These are phyloP conservation scores for Raffaelea arxii DNA, from an alignment of 2,329 filamentous ascomycete species.

Conservation along the genomic window DNA sequence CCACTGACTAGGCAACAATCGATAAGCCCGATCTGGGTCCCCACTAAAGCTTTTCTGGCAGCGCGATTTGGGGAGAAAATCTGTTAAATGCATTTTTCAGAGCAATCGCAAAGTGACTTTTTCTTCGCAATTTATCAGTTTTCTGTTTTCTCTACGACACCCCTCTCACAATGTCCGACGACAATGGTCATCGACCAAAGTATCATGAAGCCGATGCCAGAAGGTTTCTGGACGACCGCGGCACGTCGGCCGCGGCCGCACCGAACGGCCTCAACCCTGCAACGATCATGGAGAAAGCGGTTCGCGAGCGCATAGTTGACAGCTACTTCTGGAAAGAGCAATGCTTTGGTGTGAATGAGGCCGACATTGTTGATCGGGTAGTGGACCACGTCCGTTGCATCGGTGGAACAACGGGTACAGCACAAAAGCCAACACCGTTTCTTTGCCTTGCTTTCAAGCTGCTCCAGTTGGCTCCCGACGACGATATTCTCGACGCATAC, in stretches of 20 bases:
- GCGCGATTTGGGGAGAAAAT: not conserved
- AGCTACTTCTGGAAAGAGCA: conserved; percentile 98
- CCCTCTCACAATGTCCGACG: not conserved
- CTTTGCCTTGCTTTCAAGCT: conserved; percentile 92
- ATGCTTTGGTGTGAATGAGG: conserved; percentile 88
- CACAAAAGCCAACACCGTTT: conserved; percentile 84
- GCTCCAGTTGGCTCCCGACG: conserved; percentile 73
- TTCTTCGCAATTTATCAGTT: too few relatives aligned
- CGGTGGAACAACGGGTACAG: conserved; percentile 76
- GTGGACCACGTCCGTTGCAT: conserved; percentile 73
- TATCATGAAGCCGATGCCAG: conserved; percentile 68
- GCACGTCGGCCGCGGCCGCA: conserved; percentile 64
- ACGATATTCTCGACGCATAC: conserved; percentile 72
- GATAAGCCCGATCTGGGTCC: conserved; percentile 7
- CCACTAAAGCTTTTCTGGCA: not conserved
- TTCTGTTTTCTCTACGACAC: too few relatives aligned
- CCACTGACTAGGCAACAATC: conserved; percentile 14
- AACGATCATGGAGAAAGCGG: conserved; percentile 91
- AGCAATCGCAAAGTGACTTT: too few relatives aligned
- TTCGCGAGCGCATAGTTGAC: conserved; percentile 90
- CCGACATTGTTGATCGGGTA: conserved; percentile 77
- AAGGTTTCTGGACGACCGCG: conserved; percentile 81
- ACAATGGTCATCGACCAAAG: not conserved
- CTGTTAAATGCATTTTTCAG: not conserved
- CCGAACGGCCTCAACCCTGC: conserved; percentile 86